Conservation (phyloP, 768 basidiomycete genomes). For the Suillus subalutaceus region DNA sequence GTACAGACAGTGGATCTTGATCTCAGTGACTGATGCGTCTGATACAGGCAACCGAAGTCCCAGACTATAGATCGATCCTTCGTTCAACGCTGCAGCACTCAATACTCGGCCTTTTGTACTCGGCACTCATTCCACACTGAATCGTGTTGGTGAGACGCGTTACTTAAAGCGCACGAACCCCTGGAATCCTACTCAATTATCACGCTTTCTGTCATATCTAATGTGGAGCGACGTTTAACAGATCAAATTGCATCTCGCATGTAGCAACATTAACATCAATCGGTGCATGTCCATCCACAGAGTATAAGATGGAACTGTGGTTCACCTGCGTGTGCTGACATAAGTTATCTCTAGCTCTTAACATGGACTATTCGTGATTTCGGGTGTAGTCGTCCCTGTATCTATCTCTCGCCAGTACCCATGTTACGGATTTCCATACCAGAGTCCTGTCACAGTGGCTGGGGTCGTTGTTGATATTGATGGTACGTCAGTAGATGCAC, state of each 20-base stretch:
- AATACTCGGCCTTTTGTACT: not conserved
- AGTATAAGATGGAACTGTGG: not conserved
- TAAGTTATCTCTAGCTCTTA: not conserved
- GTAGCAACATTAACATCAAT: not conserved
- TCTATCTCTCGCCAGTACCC: not conserved
- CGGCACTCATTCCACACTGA: not conserved
- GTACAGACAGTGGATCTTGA: not conserved
- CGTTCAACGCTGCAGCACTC: not conserved
- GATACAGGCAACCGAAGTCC: not conserved
- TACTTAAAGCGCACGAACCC: not conserved
- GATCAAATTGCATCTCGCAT: not conserved
- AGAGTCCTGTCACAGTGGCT: not conserved
- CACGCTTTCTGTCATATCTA: not conserved
- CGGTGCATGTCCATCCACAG: not conserved
- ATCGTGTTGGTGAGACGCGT: not conserved
- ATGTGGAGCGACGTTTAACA: not conserved
- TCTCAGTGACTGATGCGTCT: not conserved
- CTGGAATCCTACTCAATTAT: not conserved
- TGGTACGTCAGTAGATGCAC: not conserved
- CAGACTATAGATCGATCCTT: not conserved
- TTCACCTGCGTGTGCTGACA: not conserved
- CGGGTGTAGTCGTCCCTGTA: not conserved
- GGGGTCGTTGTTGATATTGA: not conserved
- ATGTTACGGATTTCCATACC: not conserved
- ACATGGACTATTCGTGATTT: not conserved